Conservation (phyloP, 2,329 filamentous ascomycete species). For the Chaetomium sp. region DNA sequence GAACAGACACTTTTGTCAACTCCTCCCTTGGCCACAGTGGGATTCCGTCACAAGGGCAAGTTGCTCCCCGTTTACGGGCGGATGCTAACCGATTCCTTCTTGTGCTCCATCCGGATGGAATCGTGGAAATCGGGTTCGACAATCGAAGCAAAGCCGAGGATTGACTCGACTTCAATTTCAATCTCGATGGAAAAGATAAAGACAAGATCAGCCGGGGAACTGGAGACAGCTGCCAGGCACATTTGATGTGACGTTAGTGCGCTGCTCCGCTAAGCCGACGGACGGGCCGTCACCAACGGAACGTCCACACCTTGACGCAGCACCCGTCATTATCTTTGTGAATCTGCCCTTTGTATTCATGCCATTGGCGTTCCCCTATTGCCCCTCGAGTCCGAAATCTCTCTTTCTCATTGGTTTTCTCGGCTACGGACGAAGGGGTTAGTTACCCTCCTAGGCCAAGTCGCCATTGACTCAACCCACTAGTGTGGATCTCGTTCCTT, state of each 20-base stretch:
- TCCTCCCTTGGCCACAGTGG: slow-evolving; percentile 1
- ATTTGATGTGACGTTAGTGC: neutral
- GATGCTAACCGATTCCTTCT: neutral
- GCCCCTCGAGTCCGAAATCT: neutral
- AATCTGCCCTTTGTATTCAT: slow-evolving; percentile 18
- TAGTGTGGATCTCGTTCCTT: slow-evolving; percentile 20
- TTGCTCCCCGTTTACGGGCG: neutral
- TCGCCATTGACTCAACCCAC: slow-evolving; percentile 10
- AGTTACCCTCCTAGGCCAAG: slow-evolving; percentile 8
- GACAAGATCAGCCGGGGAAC: too few species aligned
- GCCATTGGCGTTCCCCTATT: neutral
- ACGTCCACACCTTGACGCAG: slow-evolving; percentile 16
- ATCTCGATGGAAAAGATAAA: neutral
- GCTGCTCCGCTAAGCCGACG: slow-evolving; percentile 29
- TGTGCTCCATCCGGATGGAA: neutral
- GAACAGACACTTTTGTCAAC: neutral
- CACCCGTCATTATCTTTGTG: slow-evolving; percentile 28
- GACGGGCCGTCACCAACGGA: slow-evolving; percentile 14
- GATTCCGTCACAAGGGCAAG: neutral
- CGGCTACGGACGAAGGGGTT: slow-evolving; percentile 20
- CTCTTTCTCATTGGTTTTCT: slow-evolving; percentile 8
- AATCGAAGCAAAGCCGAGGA: neutral
- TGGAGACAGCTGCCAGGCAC: neutral
- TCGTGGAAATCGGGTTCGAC: neutral
- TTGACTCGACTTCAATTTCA: too few species aligned